Conservation (phyloP, 2,329 filamentous ascomycete species). For the Trichoderma citrinoviride region DNA sequence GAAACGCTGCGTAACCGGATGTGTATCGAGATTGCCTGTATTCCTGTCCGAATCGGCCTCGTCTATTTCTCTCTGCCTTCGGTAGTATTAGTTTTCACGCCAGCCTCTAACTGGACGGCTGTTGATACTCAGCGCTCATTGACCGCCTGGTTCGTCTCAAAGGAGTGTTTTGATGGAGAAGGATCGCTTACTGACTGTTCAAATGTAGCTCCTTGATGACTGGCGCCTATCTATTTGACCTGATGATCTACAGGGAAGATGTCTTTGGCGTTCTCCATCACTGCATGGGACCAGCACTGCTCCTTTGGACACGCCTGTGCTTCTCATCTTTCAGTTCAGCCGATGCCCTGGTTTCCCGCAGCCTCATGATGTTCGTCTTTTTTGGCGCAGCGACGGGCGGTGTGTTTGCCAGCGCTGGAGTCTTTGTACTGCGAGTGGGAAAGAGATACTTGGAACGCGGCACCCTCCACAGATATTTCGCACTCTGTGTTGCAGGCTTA, state of each 20-base stretch:
- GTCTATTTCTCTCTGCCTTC: neutral
- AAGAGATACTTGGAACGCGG: neutral
- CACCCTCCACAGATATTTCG: neutral
- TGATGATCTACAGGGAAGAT: conserved; percentile 5
- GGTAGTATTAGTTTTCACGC: neutral
- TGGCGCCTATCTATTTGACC: conserved; percentile 4
- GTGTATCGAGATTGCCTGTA: conserved; percentile 1
- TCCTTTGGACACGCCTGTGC: neutral
- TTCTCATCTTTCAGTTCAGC: neutral
- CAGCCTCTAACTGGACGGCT: neutral
- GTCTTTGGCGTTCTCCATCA: neutral
- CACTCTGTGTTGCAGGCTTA: neutral
- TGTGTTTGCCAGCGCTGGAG: neutral
- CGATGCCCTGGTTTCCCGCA: conserved; percentile 1
- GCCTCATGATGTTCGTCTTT: conserved; percentile 13
- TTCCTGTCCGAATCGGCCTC: neutral
- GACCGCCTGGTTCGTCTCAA: neutral
- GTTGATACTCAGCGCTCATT: neutral
- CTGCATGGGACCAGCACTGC: conserved; percentile 6
- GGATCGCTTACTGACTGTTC: neutral
- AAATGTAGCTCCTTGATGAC: neutral
- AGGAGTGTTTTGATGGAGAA: no score
- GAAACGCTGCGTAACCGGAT: conserved; percentile 1
- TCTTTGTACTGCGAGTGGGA: conserved; percentile 9
- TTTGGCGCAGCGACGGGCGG: conserved; percentile 7